Evolutionary conservation across 1,284 basidiomycete genomes (phyloP).

Genomic region (Coniferiporia weirii): DNA sequence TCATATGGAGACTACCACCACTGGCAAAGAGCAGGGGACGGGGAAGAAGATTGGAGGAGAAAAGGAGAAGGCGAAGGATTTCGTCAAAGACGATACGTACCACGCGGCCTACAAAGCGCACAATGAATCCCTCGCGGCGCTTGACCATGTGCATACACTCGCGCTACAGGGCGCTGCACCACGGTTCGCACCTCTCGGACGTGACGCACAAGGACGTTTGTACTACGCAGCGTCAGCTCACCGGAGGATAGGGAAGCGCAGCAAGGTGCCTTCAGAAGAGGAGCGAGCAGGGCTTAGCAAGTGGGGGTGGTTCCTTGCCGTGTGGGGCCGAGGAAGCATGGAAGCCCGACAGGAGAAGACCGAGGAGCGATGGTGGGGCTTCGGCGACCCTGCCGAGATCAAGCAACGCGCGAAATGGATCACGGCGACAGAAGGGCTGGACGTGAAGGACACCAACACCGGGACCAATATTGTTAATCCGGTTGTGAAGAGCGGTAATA

Average conservation of each 20-base stretch:
- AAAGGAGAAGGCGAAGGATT: background rate
- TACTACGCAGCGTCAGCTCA: conserved; percentile 33
- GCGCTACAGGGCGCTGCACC: conserved; percentile 24
- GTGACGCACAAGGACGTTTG: conserved; percentile 33
- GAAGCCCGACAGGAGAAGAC: background rate
- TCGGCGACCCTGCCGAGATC: conserved; percentile 60
- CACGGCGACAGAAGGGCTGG: conserved; percentile 42
- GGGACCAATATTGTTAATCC: background rate
- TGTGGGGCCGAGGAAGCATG: conserved; percentile 54
- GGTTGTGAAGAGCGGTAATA: too few relatives aligned
- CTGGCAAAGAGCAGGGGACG: too few relatives aligned
- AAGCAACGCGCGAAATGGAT: conserved; percentile 62
- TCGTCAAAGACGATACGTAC: conserved; percentile 2
- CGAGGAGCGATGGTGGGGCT: conserved; percentile 59
- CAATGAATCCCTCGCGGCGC: conserved; percentile 25
- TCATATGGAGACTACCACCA: too few relatives aligned
- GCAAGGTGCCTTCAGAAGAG: conserved; percentile 37
- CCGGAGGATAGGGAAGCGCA: conserved; percentile 22
- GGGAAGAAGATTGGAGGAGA: background rate
- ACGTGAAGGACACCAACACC: conserved; percentile 28
- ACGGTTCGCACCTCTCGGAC: conserved; percentile 33
- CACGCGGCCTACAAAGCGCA: conserved; percentile 20
- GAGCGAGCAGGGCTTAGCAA: conserved; percentile 44
- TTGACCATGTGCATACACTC: conserved; percentile 30
- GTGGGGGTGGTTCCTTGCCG: conserved; percentile 72